These are phyloP conservation scores for Puccinellia tenuiflora DNA, from an alignment of 176 grass and related monocot species.

Conservation along the genomic window DNA sequence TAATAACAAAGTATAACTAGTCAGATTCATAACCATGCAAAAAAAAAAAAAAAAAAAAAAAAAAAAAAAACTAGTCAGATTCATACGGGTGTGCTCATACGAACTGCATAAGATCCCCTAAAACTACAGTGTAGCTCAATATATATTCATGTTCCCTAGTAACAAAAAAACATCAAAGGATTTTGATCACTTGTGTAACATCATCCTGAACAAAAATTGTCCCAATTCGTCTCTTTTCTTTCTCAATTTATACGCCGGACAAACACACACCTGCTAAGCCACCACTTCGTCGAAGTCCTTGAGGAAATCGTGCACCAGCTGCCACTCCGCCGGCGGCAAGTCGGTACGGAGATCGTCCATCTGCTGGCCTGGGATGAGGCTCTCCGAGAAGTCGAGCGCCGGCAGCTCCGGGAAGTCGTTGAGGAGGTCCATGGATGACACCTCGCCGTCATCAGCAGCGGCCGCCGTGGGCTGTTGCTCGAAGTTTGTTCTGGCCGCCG, in stretches of 20 bases:
- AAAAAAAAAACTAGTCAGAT: too few species aligned
- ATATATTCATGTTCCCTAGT: too few species aligned
- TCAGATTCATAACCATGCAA: too few species aligned
- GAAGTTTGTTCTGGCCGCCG: background rate
- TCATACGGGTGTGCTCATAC: too few species aligned
- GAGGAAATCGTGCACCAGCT: background rate
- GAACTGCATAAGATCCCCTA: background rate
- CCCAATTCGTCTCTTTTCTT: background rate
- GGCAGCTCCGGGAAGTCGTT: background rate
- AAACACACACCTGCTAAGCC: background rate
- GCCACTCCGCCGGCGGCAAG: background rate
- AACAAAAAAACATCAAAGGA: too few species aligned
- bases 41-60: too few species aligned
- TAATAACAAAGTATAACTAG: background rate
- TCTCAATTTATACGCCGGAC: background rate
- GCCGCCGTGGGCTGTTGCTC: background rate
- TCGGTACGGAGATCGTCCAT: background rate
- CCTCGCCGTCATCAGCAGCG: too few species aligned
- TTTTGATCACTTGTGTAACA: too few species aligned
- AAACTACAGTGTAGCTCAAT: background rate
- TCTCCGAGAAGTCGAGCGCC: background rate
- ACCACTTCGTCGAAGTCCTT: background rate
- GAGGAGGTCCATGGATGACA: background rate
- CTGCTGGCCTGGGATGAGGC: background rate
- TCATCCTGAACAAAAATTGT: too few species aligned